Evolutionary conservation across 257 asterid genomes (phyloP).

Genomic region (Solanum chiquidenum): DNA sequence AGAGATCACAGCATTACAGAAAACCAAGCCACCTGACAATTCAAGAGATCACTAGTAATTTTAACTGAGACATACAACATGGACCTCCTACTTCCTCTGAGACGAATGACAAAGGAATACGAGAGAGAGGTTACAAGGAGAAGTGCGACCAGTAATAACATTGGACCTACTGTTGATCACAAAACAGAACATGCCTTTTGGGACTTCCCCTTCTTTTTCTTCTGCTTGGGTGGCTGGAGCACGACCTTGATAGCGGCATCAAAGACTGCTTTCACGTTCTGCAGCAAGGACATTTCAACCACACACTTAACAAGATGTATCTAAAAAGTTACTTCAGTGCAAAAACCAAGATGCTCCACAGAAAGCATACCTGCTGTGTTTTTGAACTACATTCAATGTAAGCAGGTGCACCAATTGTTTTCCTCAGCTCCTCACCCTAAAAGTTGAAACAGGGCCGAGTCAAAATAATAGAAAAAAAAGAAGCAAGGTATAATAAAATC

Average conservation of each 20-base stretch:
- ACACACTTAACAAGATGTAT: not conserved
- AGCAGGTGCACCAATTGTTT: slow-evolving; percentile 50
- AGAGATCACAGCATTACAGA: slow-evolving; percentile 19
- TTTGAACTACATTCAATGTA: slow-evolving; percentile 73
- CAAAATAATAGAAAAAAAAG: not conserved
- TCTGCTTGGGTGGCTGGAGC: slow-evolving; percentile 46
- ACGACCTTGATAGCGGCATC: slow-evolving; percentile 52
- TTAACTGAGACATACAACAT: slow-evolving; percentile 19
- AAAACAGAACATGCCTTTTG: slow-evolving; percentile 57
- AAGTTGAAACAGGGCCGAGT: not conserved
- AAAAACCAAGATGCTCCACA: not conserved
- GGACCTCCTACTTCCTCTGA: slow-evolving; percentile 39
- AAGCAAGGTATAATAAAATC: not conserved
- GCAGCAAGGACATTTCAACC: slow-evolving; percentile 5
- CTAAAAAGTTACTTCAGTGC: not conserved
- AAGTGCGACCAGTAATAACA: slow-evolving; percentile 10
- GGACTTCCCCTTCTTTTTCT: slow-evolving; percentile 39
- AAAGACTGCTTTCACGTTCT: slow-evolving; percentile 47
- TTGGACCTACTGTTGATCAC: slow-evolving; percentile 39
- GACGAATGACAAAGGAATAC: slow-evolving; percentile 27
- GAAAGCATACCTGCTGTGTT: slow-evolving; percentile 47
- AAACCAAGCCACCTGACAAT: slow-evolving; percentile 30
- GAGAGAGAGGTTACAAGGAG: slow-evolving; percentile 3
- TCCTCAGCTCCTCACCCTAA: slow-evolving; percentile 70
- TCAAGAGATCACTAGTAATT: slow-evolving; percentile 35